Evolutionary conservation across 2,329 filamentous ascomycete genomes (phyloP).

Genomic region (Pseudocercospora musae): DNA sequence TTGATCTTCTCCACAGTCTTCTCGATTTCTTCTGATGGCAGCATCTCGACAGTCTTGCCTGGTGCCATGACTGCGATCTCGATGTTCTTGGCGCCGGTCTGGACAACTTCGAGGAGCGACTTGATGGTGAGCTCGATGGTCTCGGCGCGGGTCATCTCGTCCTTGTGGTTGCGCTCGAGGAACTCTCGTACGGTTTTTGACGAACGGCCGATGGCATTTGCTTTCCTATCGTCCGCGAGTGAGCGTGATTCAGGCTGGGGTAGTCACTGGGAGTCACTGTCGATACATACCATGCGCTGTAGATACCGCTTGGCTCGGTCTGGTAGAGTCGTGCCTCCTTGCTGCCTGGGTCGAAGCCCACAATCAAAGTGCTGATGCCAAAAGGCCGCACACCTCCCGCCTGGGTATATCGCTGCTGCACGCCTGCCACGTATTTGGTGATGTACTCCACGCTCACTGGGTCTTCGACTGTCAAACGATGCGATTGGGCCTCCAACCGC

Average conservation of each 20-base stretch:
- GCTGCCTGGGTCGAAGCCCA: slow-evolving; percentile 96
- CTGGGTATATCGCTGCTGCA: slow-evolving; percentile 98
- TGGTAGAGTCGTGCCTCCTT: slow-evolving; percentile 88
- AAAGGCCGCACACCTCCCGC: slow-evolving; percentile 98
- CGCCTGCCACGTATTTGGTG: slow-evolving; percentile 95
- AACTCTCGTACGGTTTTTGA: slow-evolving; percentile 99
- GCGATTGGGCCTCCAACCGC: slow-evolving; percentile 92
- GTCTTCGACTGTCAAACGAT: slow-evolving; percentile 94
- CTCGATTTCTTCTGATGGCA: slow-evolving; percentile 94
- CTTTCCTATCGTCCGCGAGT: slow-evolving; percentile 67
- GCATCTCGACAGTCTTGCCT: slow-evolving; percentile 85
- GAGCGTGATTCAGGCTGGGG: slow-evolving; percentile 10
- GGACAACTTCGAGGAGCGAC: slow-evolving; percentile 94
- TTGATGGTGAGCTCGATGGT: slow-evolving; percentile 98
- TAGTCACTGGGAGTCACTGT: no score
- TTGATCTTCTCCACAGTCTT: slow-evolving; percentile 98
- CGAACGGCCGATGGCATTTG: slow-evolving; percentile 95
- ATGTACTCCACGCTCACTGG: slow-evolving; percentile 98
- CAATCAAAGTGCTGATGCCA: slow-evolving; percentile 94
- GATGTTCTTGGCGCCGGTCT: slow-evolving; percentile 99
- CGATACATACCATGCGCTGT: slow-evolving; percentile 82
- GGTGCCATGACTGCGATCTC: slow-evolving; percentile 98
- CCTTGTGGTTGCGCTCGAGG: slow-evolving; percentile 97
- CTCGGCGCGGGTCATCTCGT: slow-evolving; percentile 91
- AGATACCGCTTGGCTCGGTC: slow-evolving; percentile 99